Base-by-base conservation (phyloP, 805 yeast species). In the Metschnikowia henanensis region DNA sequence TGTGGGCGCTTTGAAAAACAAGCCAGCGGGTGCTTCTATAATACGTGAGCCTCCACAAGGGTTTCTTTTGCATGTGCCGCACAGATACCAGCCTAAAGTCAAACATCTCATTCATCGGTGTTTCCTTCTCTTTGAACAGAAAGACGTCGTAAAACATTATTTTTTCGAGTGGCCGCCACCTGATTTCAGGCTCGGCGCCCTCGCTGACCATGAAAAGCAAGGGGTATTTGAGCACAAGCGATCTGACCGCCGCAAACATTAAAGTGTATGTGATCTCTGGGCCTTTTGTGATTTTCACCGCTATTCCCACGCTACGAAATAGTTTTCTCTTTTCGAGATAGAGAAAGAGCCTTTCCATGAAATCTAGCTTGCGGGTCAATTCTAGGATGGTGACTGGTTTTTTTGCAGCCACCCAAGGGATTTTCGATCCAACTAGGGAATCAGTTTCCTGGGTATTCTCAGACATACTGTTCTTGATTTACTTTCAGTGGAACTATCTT, bases 21-120 rank as follows among this genome's bases (percentile, higher is more conserved):
- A 46, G 41, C 49, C 46, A 41, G 13, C 41, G 34, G 5, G 46
- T 30, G 10, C 41, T 30, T 6, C 19, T 15, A 15, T 38, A 34
- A 8, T 40, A 46, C 5, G 42, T 34, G n/a, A 46, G 42, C 26
- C 26, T 39, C 49, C 49, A 46, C 25, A 46, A 35, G 16, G 37
- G 43, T 1, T 35, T 28, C 18, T 23, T 38, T 16, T 19, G 28
- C 5, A 12, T 30, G 35, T 22, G 45, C 21, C 15, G 30, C 15
- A 38, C 41, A 29, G 26, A 21, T 18, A 46, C 35, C 9, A 43
- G 26, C 5, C 5, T 19, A 4, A 36, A 34, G 16, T 30, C 37
- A 19, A 40, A 30, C 15, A 26, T 20, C 4, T 33, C 22, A 10
- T 18, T 15, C 5, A 13, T 25, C 12, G 29, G 16, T 16, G 44